These are phyloP conservation scores for Pichia norvegensis DNA, from an alignment of 1,139 yeast species.

Conservation along the genomic window DNA sequence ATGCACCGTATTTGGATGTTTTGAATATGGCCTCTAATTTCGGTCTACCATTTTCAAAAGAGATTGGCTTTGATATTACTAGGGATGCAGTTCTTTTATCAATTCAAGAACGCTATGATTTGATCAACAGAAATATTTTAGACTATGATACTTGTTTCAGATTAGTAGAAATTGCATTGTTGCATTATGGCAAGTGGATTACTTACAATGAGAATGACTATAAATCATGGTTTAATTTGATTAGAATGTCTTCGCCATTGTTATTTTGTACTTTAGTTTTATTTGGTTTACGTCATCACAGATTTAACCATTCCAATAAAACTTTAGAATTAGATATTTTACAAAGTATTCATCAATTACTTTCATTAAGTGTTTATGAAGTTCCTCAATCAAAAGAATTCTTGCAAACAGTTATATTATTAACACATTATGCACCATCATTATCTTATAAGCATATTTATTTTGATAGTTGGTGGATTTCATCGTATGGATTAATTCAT, in stretches of 20 bases:
- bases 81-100: conserved; percentile 18
- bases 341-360: conserved; percentile 34
- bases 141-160: conserved; percentile 39
- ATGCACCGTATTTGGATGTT: conserved; percentile 45
- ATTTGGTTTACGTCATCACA: conserved; percentile 44
- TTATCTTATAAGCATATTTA: conserved; percentile 39
- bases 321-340: conserved; percentile 30
- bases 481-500: conserved; percentile 52
- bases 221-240: conserved; percentile 40
- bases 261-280: conserved; percentile 58
- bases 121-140: conserved; percentile 43
- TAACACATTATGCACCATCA: conserved; percentile 52
- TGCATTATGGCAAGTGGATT: conserved; percentile 67
- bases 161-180: conserved; percentile 46
- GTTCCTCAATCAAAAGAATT: conserved; percentile 42
- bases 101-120: conserved; percentile 28
- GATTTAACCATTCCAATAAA: conserved; percentile 13
- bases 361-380: conserved; percentile 38
- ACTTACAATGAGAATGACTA: conserved; percentile 47
- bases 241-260: conserved; percentile 48
- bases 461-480: conserved; percentile 55
- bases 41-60: conserved; percentile 33
- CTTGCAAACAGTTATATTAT: conserved; percentile 52
- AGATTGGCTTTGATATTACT: conserved; percentile 36
- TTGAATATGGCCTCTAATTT: conserved; percentile 30